These are phyloP conservation scores for Eucalyptus coolabah DNA, from an alignment of 345 rosid species.

Conservation along the genomic window DNA sequence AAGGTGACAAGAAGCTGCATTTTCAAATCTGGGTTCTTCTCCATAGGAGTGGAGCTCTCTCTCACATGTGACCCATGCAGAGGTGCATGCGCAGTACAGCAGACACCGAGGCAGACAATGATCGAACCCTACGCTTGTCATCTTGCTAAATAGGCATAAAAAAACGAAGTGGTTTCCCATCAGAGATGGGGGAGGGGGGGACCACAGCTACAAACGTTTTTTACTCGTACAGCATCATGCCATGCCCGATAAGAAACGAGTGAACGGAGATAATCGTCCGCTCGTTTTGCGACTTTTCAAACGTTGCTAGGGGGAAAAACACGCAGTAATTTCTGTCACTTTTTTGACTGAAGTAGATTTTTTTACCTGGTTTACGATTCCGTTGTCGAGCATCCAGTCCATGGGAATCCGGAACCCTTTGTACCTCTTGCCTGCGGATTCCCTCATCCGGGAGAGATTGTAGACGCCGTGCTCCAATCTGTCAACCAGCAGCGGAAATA, in stretches of 20 bases:
- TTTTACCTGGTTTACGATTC: constrained; percentile 73
- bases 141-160: not conserved
- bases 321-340: not conserved
- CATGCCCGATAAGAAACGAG: not conserved
- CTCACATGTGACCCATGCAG: constrained; percentile 45
- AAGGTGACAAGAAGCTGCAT: constrained; percentile 30
- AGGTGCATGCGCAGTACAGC: constrained; percentile 7
- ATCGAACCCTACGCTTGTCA: not conserved
- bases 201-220: not conserved
- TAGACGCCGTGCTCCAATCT: constrained; percentile 93
- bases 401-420: constrained; percentile 65
- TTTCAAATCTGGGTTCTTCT: not conserved
- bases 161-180: not conserved
- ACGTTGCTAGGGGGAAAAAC: not conserved
- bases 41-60: constrained; percentile 2
- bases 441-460: constrained; percentile 82
- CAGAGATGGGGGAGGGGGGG: constrained; percentile 1
- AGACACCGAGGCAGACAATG: not conserved
- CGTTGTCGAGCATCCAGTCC: constrained; percentile 95
- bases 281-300: not conserved
- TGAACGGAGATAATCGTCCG: not conserved
- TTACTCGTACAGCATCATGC: not conserved
- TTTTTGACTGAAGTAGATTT: not conserved
- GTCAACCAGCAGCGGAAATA: not conserved
- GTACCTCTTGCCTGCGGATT: constrained; percentile 64